Conservation (phyloP, 2,329 filamentous ascomycete species). For the Aureobasidium sp. region DNA sequence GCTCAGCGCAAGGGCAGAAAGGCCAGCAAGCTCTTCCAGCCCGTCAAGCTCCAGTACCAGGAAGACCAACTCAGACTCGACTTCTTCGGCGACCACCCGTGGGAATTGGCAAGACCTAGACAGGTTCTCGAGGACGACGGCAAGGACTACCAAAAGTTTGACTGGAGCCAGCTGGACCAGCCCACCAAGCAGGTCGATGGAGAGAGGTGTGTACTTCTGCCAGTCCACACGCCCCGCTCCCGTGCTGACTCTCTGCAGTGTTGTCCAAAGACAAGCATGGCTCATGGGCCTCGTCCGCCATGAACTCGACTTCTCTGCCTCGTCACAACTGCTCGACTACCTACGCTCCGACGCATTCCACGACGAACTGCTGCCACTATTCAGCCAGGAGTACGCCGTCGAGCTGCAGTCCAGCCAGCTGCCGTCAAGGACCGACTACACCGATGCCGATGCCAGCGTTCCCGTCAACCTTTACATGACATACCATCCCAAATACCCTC, state of each 20-base stretch:
- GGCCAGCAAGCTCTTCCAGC: conserved; percentile 71
- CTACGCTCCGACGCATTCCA: background rate
- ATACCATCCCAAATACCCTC: conserved; percentile 7
- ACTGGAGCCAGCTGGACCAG: conserved; percentile 75
- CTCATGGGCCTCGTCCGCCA: conserved; percentile 48
- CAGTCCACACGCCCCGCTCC: background rate
- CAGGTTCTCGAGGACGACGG: conserved; percentile 81
- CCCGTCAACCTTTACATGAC: background rate
- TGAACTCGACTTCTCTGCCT: conserved; percentile 2
- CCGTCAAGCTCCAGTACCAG: conserved; percentile 67
- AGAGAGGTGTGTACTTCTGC: conserved; percentile 57
- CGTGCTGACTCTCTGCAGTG: conserved; percentile 47
- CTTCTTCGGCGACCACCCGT: conserved; percentile 93
- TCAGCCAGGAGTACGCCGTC: background rate
- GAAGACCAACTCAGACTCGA: conserved; percentile 74
- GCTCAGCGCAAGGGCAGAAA: conserved; percentile 48
- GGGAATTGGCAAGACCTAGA: conserved; percentile 87
- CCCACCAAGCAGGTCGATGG: conserved; percentile 70
- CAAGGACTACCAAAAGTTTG: conserved; percentile 64
- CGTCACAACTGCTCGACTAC: background rate
- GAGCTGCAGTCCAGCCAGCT: background rate
- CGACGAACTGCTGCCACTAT: background rate
- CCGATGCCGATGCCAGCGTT: background rate
- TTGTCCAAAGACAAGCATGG: conserved; percentile 85
- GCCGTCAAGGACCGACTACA: background rate